Evolutionary conservation across 345 rosid species (phyloP).

Genomic region (Lenwebbia sp.): DNA sequence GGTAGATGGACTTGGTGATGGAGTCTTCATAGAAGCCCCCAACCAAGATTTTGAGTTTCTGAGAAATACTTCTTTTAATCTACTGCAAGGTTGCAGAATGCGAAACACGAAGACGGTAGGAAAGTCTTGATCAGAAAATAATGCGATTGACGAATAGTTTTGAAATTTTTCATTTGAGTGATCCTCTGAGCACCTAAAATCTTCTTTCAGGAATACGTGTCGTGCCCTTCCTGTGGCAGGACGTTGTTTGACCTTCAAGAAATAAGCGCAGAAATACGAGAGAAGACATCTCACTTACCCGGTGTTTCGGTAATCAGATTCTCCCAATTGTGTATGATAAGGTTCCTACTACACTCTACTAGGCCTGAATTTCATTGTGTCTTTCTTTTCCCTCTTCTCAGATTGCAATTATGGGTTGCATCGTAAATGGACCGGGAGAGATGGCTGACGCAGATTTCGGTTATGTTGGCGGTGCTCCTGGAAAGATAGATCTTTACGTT

Average conservation of each 20-base stretch:
- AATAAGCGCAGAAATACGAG: constrained; percentile 86
- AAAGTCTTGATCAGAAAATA: not conserved
- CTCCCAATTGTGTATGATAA: not conserved
- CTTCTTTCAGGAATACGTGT: constrained; percentile 70
- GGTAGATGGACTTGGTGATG: constrained; percentile 98
- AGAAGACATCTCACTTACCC: constrained; percentile 89
- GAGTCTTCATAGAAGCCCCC: constrained; percentile 72
- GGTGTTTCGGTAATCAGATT: constrained; percentile 72
- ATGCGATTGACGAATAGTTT: not conserved
- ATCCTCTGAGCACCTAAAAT: not conserved
- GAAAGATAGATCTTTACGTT: constrained; percentile 90
- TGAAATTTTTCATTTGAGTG: not conserved
- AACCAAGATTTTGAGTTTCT: constrained; percentile 89
- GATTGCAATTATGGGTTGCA: constrained; percentile 99
- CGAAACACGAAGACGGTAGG: constrained; percentile 94
- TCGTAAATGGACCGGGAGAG: constrained; percentile 97
- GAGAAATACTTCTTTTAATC: constrained; percentile 83
- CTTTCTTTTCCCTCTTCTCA: constrained; percentile 3
- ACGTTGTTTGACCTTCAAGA: constrained; percentile 96
- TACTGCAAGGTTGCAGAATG: constrained; percentile 98
- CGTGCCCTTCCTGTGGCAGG: constrained; percentile 98
- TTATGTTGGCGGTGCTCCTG: constrained; percentile 95
- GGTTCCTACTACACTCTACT: not conserved
- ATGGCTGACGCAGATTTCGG: constrained; percentile 99
- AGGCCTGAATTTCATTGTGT: not conserved